Percentiles rank a stretch among this genome's conserved stretches.
phyloP scores from a whole-genome alignment of 2,329 filamentous ascomycete species.

The Herpotrichia juniperi region DNA sequence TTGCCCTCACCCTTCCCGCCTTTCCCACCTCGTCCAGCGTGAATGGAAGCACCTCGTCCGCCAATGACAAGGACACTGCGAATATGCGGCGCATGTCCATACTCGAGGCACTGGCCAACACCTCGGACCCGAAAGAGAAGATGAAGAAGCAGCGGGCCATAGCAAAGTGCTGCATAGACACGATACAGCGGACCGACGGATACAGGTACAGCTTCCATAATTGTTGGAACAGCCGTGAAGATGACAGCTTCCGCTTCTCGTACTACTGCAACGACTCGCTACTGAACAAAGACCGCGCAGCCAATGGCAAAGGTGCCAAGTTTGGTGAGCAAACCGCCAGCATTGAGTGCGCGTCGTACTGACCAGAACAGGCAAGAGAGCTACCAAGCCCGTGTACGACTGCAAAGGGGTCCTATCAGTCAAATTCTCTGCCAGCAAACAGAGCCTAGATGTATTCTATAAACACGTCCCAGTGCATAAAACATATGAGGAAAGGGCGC shows the following conservation, averaged over 20 bases:
- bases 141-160: conserved; percentile 55
- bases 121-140: conserved; percentile 45
- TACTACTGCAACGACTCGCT: conserved; percentile 59
- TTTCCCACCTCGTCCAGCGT: conserved; percentile 16
- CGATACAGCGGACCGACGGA: conserved; percentile 53
- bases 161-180: conserved; percentile 52
- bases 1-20: conserved; percentile 29
- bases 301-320: conserved; percentile 50
- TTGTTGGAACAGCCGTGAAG: conserved; percentile 54
- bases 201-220: conserved; percentile 59
- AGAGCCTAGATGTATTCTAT: conserved; percentile 53
- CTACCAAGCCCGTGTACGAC: conserved; percentile 55
- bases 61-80: conserved; percentile 19
- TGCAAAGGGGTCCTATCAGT: conserved; percentile 55
- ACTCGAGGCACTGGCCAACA: conserved; percentile 42
- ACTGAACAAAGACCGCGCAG: conserved; percentile 57
- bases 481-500: conserved; percentile 53
- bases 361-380: conserved; percentile 14
- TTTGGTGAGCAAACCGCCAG: conserved; percentile 32
- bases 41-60: conserved; percentile 5
- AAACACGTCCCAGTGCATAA: conserved; percentile 54
- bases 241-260: conserved; percentile 54
- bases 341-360: background rate
- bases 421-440: conserved; percentile 53
- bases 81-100: conserved; percentile 38